Evolutionary conservation across 2,329 filamentous ascomycete genomes (phyloP).

Genomic region (Beauveria sp.): DNA sequence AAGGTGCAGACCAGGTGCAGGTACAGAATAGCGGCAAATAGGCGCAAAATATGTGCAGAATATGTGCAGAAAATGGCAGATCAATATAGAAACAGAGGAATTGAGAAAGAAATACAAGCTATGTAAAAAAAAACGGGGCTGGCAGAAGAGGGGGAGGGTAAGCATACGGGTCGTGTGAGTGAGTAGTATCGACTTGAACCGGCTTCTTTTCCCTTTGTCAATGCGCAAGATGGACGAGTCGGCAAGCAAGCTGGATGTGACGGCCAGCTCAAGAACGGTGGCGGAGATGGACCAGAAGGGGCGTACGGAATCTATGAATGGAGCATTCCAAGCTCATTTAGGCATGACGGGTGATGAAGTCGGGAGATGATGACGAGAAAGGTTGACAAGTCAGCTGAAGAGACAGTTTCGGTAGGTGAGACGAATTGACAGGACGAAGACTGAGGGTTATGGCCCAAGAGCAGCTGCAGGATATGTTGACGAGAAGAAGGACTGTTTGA

Average conservation of each 20-base stretch:
- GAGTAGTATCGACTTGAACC: constrained; percentile 23
- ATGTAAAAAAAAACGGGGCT: not conserved
- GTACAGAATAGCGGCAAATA: not conserved
- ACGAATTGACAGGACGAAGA: not conserved
- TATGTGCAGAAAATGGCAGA: not conserved
- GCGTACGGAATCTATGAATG: constrained; percentile 10
- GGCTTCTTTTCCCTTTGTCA: not conserved
- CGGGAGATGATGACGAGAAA: not conserved
- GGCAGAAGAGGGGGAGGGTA: not conserved
- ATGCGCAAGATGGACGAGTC: not conserved
- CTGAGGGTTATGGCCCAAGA: not conserved
- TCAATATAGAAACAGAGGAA: not conserved
- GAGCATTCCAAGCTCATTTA: constrained; percentile 13
- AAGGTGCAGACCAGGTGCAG: not conserved
- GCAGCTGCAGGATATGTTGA: not conserved
- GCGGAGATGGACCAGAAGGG: constrained; percentile 15
- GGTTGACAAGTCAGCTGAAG: not conserved
- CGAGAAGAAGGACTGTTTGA: not conserved
- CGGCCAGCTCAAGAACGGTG: constrained; percentile 28
- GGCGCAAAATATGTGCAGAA: not conserved
- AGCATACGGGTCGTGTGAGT: constrained; percentile 12
- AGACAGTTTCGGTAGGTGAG: not conserved
- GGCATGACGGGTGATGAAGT: constrained; percentile 9
- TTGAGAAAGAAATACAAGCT: constrained; percentile 2
- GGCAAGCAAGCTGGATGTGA: constrained; percentile 28